Conservation (phyloP, 83 land plant species). For the Picea abies region DNA sequence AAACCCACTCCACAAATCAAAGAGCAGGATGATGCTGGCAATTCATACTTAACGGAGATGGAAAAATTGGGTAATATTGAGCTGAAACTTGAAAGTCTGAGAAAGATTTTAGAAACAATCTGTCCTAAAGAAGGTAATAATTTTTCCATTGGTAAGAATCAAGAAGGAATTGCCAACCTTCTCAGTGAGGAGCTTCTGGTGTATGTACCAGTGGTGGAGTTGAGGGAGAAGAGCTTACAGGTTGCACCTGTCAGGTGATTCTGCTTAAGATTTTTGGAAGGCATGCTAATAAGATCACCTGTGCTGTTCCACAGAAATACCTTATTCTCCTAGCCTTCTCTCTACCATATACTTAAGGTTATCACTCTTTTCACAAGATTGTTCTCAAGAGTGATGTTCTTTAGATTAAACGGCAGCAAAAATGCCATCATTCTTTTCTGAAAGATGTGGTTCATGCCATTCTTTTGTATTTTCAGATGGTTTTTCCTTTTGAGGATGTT, state of each 20-base stretch:
- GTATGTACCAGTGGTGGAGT: slow-evolving; percentile 34
- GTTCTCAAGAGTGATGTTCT: not conserved
- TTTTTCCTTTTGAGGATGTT: too few species aligned
- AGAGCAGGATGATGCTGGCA: slow-evolving; percentile 19
- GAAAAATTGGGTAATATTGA: slow-evolving; percentile 40
- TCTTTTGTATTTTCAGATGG: not conserved
- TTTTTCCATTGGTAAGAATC: not conserved
- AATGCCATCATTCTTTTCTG: slow-evolving; percentile 16
- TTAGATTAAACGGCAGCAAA: slow-evolving; percentile 9
- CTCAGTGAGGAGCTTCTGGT: slow-evolving; percentile 7
- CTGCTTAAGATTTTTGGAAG: not conserved
- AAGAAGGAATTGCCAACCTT: slow-evolving; percentile 3
- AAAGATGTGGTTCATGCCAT: not conserved
- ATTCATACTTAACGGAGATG: slow-evolving; percentile 24
- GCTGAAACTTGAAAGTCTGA: slow-evolving; percentile 31
- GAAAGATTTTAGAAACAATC: slow-evolving; percentile 17
- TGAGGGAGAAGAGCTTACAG: slow-evolving; percentile 23
- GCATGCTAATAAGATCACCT: not conserved
- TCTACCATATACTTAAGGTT: not conserved
- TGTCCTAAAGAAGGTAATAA: slow-evolving; percentile 6
- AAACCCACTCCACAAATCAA: not conserved
- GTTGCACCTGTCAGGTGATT: slow-evolving; percentile 12
- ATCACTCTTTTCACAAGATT: not conserved
- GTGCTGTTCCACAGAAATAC: not conserved
- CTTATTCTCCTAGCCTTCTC: not conserved